phyloP scores from a whole-genome alignment of 2,329 filamentous ascomycete species.

The Aspergillus bombycis region DNA sequence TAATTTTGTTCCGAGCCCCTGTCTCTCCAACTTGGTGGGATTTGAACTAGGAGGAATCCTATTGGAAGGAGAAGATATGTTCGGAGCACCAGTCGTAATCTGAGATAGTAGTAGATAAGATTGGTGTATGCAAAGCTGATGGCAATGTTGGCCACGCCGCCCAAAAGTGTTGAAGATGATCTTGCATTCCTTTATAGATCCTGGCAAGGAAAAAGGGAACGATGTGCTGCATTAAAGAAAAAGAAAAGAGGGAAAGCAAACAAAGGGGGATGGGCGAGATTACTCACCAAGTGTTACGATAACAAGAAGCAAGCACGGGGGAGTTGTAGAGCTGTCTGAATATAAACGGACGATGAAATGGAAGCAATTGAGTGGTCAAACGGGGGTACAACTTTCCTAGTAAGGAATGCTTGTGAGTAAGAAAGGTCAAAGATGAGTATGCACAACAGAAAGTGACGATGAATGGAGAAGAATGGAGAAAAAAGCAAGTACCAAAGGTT shows the following conservation, averaged over 20 bases:
- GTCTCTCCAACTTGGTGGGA: not conserved
- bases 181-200: not conserved
- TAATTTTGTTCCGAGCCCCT: too few species aligned
- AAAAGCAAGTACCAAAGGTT: slow-evolving; percentile 6
- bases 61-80: not conserved
- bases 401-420: slow-evolving; percentile 6
- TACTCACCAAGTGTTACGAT: slow-evolving; percentile 2
- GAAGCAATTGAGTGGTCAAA: slow-evolving; percentile 1
- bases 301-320: not conserved
- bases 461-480: not conserved
- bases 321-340: not conserved
- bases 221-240: not conserved
- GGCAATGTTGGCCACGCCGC: slow-evolving; percentile 9
- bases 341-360: not conserved
- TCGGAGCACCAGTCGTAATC: not conserved
- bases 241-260: not conserved
- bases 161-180: slow-evolving; percentile 5
- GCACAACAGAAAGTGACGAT: slow-evolving; percentile 14
- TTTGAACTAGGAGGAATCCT: not conserved
- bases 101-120: slow-evolving; percentile 12
- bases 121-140: slow-evolving; percentile 11
- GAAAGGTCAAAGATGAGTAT: slow-evolving; percentile 8
- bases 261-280: not conserved
- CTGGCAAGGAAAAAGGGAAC: not conserved
- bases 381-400: not conserved